phyloP scores from a whole-genome alignment of 164 flowering plant genomes.

The Tetrastigma voinierianum region DNA sequence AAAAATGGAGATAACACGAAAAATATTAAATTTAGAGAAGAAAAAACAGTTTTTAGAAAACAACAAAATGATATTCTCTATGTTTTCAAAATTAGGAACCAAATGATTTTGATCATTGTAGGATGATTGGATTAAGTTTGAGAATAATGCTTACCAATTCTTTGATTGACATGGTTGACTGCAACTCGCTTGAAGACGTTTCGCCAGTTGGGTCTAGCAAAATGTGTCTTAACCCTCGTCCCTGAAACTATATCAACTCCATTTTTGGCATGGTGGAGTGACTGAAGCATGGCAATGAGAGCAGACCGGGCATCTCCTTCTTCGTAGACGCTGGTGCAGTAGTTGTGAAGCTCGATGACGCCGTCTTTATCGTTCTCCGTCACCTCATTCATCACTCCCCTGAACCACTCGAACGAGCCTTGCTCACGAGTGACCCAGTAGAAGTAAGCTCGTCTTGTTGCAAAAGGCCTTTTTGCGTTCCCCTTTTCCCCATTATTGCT shows the following conservation, averaged over 20 bases:
- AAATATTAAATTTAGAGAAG: background rate
- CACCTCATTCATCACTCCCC: slow-evolving; percentile 58
- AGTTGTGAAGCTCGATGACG: slow-evolving; percentile 63
- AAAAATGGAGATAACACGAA: background rate
- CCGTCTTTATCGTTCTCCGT: slow-evolving; percentile 44
- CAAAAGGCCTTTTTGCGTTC: slow-evolving; percentile 21
- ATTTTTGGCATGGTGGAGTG: slow-evolving; percentile 57
- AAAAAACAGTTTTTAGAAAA: background rate
- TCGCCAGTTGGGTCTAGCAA: slow-evolving; percentile 66
- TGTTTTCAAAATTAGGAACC: too few species aligned
- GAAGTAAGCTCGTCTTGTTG: slow-evolving; percentile 51
- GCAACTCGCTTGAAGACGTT: slow-evolving; percentile 51
- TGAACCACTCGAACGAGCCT: slow-evolving; percentile 76
- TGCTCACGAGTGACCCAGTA: slow-evolving; percentile 75
- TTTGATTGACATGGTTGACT: slow-evolving; percentile 31
- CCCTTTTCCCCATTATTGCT: slow-evolving; percentile 1
- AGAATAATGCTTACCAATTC: slow-evolving; percentile 46
- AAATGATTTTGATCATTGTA: too few species aligned
- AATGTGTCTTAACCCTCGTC: slow-evolving; percentile 54
- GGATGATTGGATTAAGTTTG: too few species aligned
- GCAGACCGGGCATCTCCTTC: slow-evolving; percentile 80
- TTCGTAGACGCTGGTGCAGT: slow-evolving; percentile 69
- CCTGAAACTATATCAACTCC: slow-evolving; percentile 68
- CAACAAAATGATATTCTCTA: background rate
- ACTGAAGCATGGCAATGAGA: slow-evolving; percentile 61